phyloP scores from a whole-genome alignment of 2,329 filamentous ascomycete species.

The Setomelanomma holmii region DNA sequence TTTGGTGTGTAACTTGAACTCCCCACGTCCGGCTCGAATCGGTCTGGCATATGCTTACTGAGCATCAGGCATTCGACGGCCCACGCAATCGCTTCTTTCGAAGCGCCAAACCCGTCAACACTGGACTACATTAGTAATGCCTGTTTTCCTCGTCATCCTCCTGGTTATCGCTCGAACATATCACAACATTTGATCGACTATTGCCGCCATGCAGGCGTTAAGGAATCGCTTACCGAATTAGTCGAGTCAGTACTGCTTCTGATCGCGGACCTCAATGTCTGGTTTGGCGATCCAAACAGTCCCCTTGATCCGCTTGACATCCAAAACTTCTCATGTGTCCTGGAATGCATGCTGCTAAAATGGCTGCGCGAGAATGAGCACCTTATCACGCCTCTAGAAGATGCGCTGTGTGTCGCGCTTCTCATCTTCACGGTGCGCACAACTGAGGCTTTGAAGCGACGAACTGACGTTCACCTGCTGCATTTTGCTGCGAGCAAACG shows the following conservation, averaged over 20 bases:
- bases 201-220: constrained; percentile 38
- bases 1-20: constrained; percentile 42
- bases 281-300: constrained; percentile 39
- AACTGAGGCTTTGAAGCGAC: constrained; percentile 41
- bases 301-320: constrained; percentile 45
- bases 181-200: constrained; percentile 40
- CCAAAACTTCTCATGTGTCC: constrained; percentile 45
- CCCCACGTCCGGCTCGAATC: constrained; percentile 20
- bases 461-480: constrained; percentile 33
- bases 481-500: constrained; percentile 43
- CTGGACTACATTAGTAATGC: constrained; percentile 37
- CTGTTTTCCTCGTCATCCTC: constrained; percentile 37
- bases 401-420: constrained; percentile 45
- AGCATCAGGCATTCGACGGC: constrained; percentile 50
- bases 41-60: constrained; percentile 46
- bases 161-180: constrained; percentile 35
- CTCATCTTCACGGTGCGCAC: constrained; percentile 46
- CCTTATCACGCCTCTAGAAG: constrained; percentile 39
- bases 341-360: constrained; percentile 42
- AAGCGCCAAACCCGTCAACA: constrained; percentile 40
- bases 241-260: constrained; percentile 39
- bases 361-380: constrained; percentile 40
- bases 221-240: constrained; percentile 34
- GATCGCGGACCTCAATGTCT: constrained; percentile 46
- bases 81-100: constrained; percentile 46